Evolutionary conservation across 768 basidiomycete genomes (phyloP).

Genomic region (Hericium erinaceus): DNA sequence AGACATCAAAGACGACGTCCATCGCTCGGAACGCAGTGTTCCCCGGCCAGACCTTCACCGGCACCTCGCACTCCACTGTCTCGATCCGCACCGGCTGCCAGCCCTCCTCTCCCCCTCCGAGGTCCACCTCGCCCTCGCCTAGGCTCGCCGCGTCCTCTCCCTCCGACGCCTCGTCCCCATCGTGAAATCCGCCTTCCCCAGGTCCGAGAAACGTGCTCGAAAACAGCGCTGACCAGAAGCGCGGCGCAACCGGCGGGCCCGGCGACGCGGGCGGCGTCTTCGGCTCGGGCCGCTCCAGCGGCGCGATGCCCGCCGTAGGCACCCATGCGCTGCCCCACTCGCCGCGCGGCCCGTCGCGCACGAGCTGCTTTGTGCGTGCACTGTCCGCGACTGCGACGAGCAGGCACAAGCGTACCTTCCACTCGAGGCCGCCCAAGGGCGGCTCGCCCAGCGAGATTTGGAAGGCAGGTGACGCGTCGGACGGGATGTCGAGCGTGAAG

Average conservation of each 20-base stretch:
- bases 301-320: constrained; percentile 48
- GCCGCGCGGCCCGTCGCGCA: constrained; percentile 48
- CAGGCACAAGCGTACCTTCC: constrained; percentile 82
- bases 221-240: constrained; percentile 34
- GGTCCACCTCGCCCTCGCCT: constrained; percentile 17
- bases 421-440: constrained; percentile 67
- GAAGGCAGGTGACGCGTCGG: constrained; percentile 86
- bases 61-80: constrained; percentile 92
- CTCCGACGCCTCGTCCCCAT: constrained; percentile 39
- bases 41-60: constrained; percentile 80
- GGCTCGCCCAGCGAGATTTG: constrained; percentile 43
- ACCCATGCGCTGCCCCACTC: constrained; percentile 69
- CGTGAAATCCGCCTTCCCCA: constrained; percentile 45
- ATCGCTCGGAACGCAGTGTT: constrained; percentile 79
- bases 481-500: constrained; percentile 87
- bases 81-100: constrained; percentile 69
- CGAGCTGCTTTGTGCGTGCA: constrained; percentile 31
- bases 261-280: constrained; percentile 4
- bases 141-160: constrained; percentile 13
- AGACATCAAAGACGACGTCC: constrained; percentile 74
- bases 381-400: constrained; percentile 64
- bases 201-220: constrained; percentile 29
- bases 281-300: constrained; percentile 39
- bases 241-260: neutral
- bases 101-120: constrained; percentile 26